A percentile compares a stretch with the other conserved stretches of the same genome.
Evolutionary conservation across 169 alveolate genomes (phyloP).

Genomic region (Cryptosporidium felis): DNA sequence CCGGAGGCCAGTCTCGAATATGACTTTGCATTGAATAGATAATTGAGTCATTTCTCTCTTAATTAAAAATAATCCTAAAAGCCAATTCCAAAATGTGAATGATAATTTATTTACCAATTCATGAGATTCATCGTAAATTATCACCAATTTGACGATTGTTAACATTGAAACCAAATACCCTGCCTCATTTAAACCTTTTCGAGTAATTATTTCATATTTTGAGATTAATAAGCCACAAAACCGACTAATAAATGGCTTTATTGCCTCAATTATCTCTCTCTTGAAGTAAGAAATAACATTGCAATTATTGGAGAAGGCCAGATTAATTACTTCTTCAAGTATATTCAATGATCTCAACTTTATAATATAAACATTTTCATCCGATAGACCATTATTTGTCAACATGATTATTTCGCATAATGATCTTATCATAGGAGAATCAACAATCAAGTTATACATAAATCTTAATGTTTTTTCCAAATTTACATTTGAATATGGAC

Average conservation of each 20-base stretch:
- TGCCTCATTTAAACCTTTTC: neutral
- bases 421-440: neutral
- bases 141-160: constrained; percentile 8
- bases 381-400: neutral
- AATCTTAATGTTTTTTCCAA: neutral
- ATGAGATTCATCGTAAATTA: neutral
- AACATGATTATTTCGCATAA: neutral
- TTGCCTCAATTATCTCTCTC: neutral
- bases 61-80: neutral
- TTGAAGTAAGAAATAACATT: constrained; percentile 4
- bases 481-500: too few relatives aligned
- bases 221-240: constrained; percentile 26
- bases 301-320: neutral
- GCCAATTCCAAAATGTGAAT: constrained; percentile 10
- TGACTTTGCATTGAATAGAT: constrained; percentile 29
- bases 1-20: constrained; percentile 31
- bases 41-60: constrained; percentile 28
- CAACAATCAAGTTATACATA: neutral
- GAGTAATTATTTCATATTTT: neutral
- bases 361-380: neutral
- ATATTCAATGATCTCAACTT: neutral
- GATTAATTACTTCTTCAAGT: constrained; percentile 28
- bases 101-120: constrained; percentile 2
- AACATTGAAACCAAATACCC: neutral
- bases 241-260: constrained; percentile 2